phyloP scores from a whole-genome alignment of 1,284 basidiomycete species.

The Marasmius fiardii region DNA sequence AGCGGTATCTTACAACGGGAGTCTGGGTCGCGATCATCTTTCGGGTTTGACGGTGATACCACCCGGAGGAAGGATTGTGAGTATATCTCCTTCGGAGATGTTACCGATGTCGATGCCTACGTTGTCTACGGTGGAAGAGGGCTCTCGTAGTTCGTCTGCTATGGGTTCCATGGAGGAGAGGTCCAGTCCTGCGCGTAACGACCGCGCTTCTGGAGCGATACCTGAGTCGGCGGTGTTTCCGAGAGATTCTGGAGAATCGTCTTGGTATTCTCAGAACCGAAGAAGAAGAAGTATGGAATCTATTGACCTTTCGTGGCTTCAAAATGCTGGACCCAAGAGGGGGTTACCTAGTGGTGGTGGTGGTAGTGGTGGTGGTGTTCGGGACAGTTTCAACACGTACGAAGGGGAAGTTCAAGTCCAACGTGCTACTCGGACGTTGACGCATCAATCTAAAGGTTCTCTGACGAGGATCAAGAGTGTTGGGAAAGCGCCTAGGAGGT shows the following conservation, averaged over 20 bases:
- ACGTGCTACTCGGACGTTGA: constrained; percentile 1
- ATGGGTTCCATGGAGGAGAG: too few relatives aligned
- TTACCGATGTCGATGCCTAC: background rate
- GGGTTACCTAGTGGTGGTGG: too few relatives aligned
- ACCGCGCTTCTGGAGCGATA: too few relatives aligned
- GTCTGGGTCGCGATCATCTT: background rate
- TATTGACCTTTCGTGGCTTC: constrained; percentile 10
- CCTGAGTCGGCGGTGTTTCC: background rate
- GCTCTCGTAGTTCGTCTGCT: too few relatives aligned
- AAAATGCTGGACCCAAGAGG: background rate
- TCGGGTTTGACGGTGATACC: background rate
- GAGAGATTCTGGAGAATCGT: too few relatives aligned
- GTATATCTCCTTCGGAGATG: background rate
- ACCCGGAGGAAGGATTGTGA: background rate
- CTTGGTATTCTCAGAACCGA: background rate
- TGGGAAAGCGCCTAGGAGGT: constrained; percentile 34
- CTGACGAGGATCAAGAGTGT: constrained; percentile 37
- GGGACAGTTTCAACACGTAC: constrained; percentile 1
- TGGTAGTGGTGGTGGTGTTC: too few relatives aligned
- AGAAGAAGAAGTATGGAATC: constrained; percentile 11
- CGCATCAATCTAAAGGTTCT: constrained; percentile 4
- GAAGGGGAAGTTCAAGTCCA: constrained; percentile 1
- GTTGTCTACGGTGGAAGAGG: too few relatives aligned
- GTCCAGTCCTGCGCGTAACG: too few relatives aligned
- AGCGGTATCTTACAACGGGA: too few relatives aligned